A percentile compares a stretch with the other conserved stretches of the same genome.
These are phyloP conservation scores for Entrophospora sp. DNA, from an alignment of 192 early-diverging fungal species.

Conservation along the genomic window DNA sequence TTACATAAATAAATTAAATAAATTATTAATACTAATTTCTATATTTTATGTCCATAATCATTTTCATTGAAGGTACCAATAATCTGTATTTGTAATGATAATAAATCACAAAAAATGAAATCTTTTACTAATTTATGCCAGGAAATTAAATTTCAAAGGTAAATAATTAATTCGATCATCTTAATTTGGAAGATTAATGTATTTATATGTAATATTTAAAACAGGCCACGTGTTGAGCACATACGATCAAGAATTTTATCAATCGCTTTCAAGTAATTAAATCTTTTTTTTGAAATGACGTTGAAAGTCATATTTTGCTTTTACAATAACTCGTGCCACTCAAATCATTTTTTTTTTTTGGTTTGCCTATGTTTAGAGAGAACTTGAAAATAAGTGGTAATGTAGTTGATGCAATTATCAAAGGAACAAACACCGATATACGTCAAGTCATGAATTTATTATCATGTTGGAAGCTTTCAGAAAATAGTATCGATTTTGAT, in stretches of 20 bases:
- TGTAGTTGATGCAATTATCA: constrained; percentile 72
- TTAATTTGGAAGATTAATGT: too few species aligned
- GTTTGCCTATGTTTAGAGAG: too few species aligned
- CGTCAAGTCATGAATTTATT: constrained; percentile 93
- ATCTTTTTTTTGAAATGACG: not conserved
- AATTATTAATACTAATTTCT: too few species aligned
- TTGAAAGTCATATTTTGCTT: too few species aligned
- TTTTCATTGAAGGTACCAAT: constrained; percentile 93
- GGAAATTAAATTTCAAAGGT: constrained; percentile 71
- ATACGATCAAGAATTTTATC: constrained; percentile 65
- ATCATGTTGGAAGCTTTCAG: constrained; percentile 76
- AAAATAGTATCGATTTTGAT: constrained; percentile 64
- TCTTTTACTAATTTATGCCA: constrained; percentile 76
- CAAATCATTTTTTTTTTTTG: too few species aligned
- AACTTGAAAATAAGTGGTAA: too few species aligned
- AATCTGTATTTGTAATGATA: constrained; percentile 98
- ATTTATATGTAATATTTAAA: constrained; percentile 8
- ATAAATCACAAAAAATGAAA: constrained; percentile 73
- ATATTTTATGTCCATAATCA: too few species aligned
- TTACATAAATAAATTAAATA: not conserved
- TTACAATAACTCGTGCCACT: too few species aligned
- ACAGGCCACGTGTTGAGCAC: constrained; percentile 59
- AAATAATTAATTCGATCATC: not conserved
- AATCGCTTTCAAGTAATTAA: constrained; percentile 67
- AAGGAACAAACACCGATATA: constrained; percentile 80